phyloP scores from a whole-genome alignment of 2,329 filamentous ascomycete species.

The Penicillium sp. region DNA sequence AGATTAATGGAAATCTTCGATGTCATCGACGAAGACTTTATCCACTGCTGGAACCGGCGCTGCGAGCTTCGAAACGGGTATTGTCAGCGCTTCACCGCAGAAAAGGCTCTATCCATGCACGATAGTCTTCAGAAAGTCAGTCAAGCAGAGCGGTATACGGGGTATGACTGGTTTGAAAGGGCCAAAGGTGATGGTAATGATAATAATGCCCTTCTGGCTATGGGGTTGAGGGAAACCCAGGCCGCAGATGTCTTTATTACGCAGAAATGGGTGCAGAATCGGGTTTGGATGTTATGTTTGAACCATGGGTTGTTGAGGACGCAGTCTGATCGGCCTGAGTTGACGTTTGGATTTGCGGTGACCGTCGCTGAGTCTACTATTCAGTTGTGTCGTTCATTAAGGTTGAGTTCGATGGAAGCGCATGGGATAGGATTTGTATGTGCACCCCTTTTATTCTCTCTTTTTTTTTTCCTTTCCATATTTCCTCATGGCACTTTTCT shows the following conservation, averaged over 20 bases:
- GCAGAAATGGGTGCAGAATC: conserved; percentile 50
- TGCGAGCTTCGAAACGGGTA: conserved; percentile 65
- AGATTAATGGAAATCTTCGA: conserved; percentile 51
- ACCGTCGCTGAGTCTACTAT: conserved; percentile 41
- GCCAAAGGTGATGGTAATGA: conserved; percentile 31
- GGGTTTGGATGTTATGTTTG: conserved; percentile 48
- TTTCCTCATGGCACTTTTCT: background rate
- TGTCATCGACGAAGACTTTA: conserved; percentile 49
- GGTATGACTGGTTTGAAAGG: conserved; percentile 45
- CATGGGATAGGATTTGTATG: conserved; percentile 47
- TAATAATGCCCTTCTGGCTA: conserved; percentile 29
- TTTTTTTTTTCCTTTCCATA: too few relatives aligned
- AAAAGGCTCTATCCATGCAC: conserved; percentile 56
- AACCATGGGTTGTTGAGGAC: conserved; percentile 45
- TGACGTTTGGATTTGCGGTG: conserved; percentile 44
- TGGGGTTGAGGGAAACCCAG: conserved; percentile 44
- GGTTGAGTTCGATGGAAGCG: conserved; percentile 47
- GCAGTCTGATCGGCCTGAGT: conserved; percentile 41
- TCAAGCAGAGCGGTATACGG: conserved; percentile 41
- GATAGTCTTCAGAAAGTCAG: conserved; percentile 39
- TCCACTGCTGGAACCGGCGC: conserved; percentile 50
- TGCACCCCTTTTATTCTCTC: background rate
- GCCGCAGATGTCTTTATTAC: conserved; percentile 49
- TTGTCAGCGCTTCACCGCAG: conserved; percentile 67
- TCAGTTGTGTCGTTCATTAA: conserved; percentile 38